phyloP scores from a whole-genome alignment of 306 rosid species.

The Ammopiptanthus mongolicus region DNA sequence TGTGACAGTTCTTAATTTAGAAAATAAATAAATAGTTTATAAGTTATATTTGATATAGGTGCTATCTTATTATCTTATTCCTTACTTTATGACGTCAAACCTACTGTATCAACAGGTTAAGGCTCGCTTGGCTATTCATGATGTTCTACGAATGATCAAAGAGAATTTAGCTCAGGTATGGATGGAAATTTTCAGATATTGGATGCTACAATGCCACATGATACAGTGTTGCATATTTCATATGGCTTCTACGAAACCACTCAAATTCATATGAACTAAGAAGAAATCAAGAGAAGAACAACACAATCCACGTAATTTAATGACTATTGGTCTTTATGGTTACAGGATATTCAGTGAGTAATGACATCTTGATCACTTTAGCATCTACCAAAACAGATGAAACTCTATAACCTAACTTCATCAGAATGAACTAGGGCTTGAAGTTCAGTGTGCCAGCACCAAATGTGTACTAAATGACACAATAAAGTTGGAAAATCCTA shows the following conservation, averaged over 20 bases:
- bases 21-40: background rate
- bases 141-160: constrained; percentile 86
- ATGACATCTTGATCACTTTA: constrained; percentile 70
- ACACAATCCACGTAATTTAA: background rate
- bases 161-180: constrained; percentile 75
- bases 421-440: constrained; percentile 63
- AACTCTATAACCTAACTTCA: constrained; percentile 55
- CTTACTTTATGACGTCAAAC: constrained; percentile 22
- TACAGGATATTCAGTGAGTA: constrained; percentile 63
- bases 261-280: background rate
- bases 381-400: constrained; percentile 49
- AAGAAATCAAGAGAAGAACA: background rate
- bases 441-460: constrained; percentile 49
- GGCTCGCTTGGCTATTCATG: constrained; percentile 85
- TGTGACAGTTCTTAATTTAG: background rate
- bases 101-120: constrained; percentile 57
- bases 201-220: background rate
- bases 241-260: background rate
- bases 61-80: constrained; percentile 12
- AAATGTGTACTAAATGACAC: constrained; percentile 32
- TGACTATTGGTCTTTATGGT: constrained; percentile 27
- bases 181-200: background rate
- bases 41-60: constrained; percentile 5
- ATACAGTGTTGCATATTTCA: background rate
- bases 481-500: constrained; percentile 19